phyloP scores from a whole-genome alignment of 805 yeast genomes.

The Kluyveromyces lactis region DNA sequence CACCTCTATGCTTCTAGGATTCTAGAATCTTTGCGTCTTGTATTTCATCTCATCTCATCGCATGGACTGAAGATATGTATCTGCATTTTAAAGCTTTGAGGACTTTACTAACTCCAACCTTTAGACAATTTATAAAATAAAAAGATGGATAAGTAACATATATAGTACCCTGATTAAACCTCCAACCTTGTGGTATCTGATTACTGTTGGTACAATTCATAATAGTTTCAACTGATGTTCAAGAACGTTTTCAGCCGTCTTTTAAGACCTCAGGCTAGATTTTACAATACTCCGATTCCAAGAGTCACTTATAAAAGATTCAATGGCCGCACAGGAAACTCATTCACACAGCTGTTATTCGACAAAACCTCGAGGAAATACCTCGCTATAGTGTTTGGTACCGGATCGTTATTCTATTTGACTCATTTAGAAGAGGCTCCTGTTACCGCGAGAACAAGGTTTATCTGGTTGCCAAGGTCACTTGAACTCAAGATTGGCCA shows the following conservation, averaged over 20 bases:
- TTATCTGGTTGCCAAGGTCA: slow-evolving; percentile 63
- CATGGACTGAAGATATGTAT: too few species aligned
- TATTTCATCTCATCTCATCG: too few species aligned
- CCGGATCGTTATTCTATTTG: slow-evolving; percentile 33
- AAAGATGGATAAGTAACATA: too few species aligned
- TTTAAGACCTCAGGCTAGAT: not conserved
- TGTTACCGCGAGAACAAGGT: slow-evolving; percentile 60
- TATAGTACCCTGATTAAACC: too few species aligned
- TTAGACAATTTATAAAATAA: too few species aligned
- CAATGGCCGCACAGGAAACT: slow-evolving; percentile 10
- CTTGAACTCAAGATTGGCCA: slow-evolving; percentile 58
- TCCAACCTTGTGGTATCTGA: too few species aligned
- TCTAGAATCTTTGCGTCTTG: too few species aligned
- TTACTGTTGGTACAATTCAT: too few species aligned
- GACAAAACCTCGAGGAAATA: slow-evolving; percentile 27
- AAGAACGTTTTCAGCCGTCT: not conserved
- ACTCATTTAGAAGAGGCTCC: slow-evolving; percentile 74
- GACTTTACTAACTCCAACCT: too few species aligned
- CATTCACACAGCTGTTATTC: slow-evolving; percentile 10
- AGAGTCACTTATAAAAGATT: slow-evolving; percentile 15
- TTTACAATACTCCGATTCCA: not conserved
- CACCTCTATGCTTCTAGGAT: too few species aligned
- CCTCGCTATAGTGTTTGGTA: slow-evolving; percentile 29
- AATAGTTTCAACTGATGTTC: too few species aligned
- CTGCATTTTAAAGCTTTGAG: too few species aligned